Base-by-base conservation (phyloP, 2,329 filamentous ascomycete genomes). In the Pezicula radicicola region DNA sequence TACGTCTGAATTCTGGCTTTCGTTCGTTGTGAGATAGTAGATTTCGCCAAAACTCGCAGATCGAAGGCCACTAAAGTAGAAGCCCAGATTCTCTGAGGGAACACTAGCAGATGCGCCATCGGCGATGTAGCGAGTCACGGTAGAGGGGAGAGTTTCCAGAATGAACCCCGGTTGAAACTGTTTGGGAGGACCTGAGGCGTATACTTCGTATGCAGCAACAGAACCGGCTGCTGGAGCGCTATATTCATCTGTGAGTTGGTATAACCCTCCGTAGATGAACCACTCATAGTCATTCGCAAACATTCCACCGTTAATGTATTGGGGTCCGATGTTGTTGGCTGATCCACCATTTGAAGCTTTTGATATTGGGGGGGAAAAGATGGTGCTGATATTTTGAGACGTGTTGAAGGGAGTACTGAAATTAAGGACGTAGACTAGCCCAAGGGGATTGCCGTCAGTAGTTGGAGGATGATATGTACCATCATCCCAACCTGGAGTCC, bases 71-170 rank as follows among this genome's bases (percentile, higher is more conserved):
- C 83, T 80, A 55, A 89, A 87, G 59, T 88, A 88, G 72, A 82
- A 89, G 0, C 83, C 83, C 59, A 81, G 76, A 56, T 87, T 84
- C 65, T 89, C 85, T 0, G 84, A 87, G 0, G 85, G 84, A 0
- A 78, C 83, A 39, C 73, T 87, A 6, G 75, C 82, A 0, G 76
- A 77, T 2, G 78, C 85, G 16, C 86, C 85, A 55, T 79, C 83
- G 0, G 84, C 79, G 27, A 88, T 58, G 55, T 85, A 87, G 28
- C 78, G 73, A 21, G 78, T 87, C 6, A 85, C 63, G 7, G 59
- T 66, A 2, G 68, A 55, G 2, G 73, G 64, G 1, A 85, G 70
- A 1, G 63, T 60, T 1, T 61, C 61, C 7, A 66, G 57, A 4
- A 68, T 25, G 52, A 81, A 81, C 0, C 75, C 72, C 0, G 70